These are phyloP conservation scores for Phoma herbarum DNA, from an alignment of 2,329 filamentous ascomycete genomes.

Conservation along the genomic window DNA sequence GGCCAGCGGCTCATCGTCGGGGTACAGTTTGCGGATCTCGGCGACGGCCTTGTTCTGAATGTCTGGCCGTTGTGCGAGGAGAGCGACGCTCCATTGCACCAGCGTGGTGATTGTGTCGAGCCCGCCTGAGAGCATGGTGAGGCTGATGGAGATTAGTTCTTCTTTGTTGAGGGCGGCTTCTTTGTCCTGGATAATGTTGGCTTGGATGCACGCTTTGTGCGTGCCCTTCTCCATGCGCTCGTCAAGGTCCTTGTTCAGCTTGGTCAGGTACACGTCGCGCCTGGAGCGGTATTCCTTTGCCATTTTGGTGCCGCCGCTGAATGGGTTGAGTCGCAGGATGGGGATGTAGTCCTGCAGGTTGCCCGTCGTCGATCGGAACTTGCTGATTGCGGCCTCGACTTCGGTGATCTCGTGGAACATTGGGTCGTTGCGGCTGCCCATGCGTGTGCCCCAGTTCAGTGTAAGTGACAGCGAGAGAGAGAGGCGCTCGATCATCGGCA, in stretches of 20 bases:
- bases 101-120: constrained; percentile 73
- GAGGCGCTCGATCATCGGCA: constrained; percentile 73
- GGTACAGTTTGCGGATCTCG: constrained; percentile 66
- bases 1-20: constrained; percentile 63
- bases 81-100: constrained; percentile 70
- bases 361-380: constrained; percentile 67
- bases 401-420: constrained; percentile 71
- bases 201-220: constrained; percentile 71
- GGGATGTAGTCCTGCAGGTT: constrained; percentile 71
- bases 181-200: constrained; percentile 70
- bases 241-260: constrained; percentile 67
- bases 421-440: constrained; percentile 66
- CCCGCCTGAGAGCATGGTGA: constrained; percentile 74
- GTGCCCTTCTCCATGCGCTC: constrained; percentile 68
- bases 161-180: constrained; percentile 69
- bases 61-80: constrained; percentile 67
- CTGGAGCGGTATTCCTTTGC: constrained; percentile 68
- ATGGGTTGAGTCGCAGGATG: constrained; percentile 66
- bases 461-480: constrained; percentile 70
- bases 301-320: constrained; percentile 65
- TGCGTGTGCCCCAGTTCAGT: constrained; percentile 71
- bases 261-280: constrained; percentile 67
- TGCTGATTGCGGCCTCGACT: constrained; percentile 68
- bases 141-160: constrained; percentile 70
- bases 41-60: constrained; percentile 67